phyloP scores from a whole-genome alignment of 1,139 yeast genomes.

The Geotrichum australiense region DNA sequence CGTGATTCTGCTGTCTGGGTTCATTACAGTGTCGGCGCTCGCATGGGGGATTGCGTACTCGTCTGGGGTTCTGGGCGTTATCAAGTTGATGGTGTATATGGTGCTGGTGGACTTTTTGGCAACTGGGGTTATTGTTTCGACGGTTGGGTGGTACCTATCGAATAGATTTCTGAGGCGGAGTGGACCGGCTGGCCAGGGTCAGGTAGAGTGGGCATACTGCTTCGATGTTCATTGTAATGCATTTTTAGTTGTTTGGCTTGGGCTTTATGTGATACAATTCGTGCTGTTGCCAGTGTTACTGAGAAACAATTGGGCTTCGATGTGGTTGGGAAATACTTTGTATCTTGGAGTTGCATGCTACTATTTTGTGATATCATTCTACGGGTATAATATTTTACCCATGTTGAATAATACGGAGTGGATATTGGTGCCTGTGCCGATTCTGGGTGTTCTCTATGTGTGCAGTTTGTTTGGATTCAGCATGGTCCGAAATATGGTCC shows the following conservation, averaged over 20 bases:
- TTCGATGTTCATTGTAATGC: constrained; percentile 91
- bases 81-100: constrained; percentile 67
- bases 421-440: constrained; percentile 50
- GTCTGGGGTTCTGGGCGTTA: constrained; percentile 51
- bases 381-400: constrained; percentile 83
- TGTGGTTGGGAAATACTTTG: constrained; percentile 68
- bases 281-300: constrained; percentile 65
- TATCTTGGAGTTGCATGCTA: constrained; percentile 67
- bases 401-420: constrained; percentile 59
- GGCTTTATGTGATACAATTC: constrained; percentile 70
- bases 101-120: constrained; percentile 75
- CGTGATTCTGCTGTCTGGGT: constrained; percentile 57
- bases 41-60: constrained; percentile 89
- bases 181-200: constrained; percentile 33
- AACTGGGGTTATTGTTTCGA: constrained; percentile 63
- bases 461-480: constrained; percentile 57
- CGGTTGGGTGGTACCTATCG: constrained; percentile 65
- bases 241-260: constrained; percentile 72
- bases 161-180: constrained; percentile 49
- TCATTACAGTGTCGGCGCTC: constrained; percentile 65
- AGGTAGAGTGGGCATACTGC: constrained; percentile 89
- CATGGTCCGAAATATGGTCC: constrained; percentile 62
- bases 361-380: constrained; percentile 72
- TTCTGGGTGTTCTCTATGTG: constrained; percentile 38
- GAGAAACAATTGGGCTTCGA: constrained; percentile 54